Conservation (phyloP, 2,329 filamentous ascomycete species). For the Venturia asperata region DNA sequence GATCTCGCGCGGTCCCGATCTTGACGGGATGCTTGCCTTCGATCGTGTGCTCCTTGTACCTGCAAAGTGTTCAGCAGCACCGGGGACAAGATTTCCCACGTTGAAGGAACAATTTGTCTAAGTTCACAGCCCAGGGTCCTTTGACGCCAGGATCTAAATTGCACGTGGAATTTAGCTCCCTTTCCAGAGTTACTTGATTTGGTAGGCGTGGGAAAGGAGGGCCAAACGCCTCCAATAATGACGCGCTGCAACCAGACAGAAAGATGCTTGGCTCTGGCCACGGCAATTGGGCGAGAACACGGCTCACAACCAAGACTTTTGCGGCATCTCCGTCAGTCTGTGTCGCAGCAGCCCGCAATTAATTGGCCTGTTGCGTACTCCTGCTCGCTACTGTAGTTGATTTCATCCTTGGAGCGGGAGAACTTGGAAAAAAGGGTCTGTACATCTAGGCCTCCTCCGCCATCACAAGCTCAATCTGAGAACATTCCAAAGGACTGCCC, state of each 20-base stretch:
- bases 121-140: too few relatives aligned
- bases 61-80: background rate
- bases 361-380: slow-evolving; percentile 11
- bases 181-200: background rate
- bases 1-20: background rate
- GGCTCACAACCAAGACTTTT: background rate
- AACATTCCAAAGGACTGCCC: background rate
- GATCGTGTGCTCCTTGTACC: background rate
- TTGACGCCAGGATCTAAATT: background rate
- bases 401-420: background rate
- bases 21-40: slow-evolving; percentile 1
- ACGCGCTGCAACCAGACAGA: background rate
- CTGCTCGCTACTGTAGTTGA: background rate
- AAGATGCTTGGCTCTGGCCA: background rate
- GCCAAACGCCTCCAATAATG: background rate
- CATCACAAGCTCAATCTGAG: background rate
- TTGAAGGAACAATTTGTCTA: background rate
- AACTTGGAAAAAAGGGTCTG: background rate
- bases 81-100: background rate
- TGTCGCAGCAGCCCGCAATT: slow-evolving; percentile 1
- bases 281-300: background rate
- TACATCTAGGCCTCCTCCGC: background rate
- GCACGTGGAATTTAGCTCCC: background rate
- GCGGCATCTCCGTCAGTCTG: background rate
- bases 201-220: background rate